These are phyloP conservation scores for Tetradesmus lagerheimii DNA, from an alignment of 139 green algal genomes.

Conservation along the genomic window DNA sequence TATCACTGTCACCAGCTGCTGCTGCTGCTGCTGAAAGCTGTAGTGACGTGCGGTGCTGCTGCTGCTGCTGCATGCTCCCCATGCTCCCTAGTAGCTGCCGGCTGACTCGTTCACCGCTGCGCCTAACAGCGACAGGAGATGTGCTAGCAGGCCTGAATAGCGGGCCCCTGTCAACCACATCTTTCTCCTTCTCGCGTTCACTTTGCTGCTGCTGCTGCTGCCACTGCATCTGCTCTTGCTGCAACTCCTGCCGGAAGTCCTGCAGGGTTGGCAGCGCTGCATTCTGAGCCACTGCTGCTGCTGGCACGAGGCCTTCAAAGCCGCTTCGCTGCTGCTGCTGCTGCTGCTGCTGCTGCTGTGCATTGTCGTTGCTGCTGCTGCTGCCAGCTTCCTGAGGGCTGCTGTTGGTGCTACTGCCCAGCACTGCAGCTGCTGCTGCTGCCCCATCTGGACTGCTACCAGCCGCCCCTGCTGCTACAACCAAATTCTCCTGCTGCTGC, in stretches of 20 bases:
- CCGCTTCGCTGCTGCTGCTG: background rate
- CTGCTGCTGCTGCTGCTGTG: background rate
- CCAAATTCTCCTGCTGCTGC: background rate
- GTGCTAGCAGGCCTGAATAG: background rate
- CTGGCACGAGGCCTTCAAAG: background rate
- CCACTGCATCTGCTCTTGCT: conserved; percentile 27
- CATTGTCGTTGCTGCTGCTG: background rate
- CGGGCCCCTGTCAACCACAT: conserved; percentile 1
- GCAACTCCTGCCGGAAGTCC: conserved; percentile 5
- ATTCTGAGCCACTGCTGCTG: background rate
- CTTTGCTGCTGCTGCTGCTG: background rate
- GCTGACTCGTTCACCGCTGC: background rate
- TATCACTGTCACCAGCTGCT: background rate
- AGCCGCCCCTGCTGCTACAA: background rate
- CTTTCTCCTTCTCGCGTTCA: background rate
- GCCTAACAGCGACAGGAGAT: background rate
- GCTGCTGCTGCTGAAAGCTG: background rate
- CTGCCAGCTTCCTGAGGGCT: background rate
- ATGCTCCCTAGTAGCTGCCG: background rate
- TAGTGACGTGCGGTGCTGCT: background rate
- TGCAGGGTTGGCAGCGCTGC: conserved; percentile 17
- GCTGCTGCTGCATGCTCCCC: conserved; percentile 16
- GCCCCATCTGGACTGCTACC: background rate
- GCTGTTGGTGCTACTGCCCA: background rate
- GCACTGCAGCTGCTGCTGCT: no score